phyloP scores from a whole-genome alignment of 495 filamentous ascomycete species.

The Penicillium flavigenum region DNA sequence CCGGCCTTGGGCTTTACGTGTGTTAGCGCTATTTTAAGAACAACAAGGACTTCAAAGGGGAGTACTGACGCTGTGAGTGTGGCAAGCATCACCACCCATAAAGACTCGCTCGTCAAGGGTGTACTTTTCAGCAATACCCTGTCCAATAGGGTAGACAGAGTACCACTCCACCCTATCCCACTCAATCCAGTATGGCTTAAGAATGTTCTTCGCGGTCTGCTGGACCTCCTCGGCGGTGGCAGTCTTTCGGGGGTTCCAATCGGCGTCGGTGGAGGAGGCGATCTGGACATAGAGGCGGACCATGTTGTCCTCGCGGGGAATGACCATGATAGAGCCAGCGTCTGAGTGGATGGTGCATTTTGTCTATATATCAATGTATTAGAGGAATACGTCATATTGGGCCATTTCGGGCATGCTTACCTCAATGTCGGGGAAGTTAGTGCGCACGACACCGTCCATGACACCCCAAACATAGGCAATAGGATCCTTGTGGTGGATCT shows the following conservation, averaged over 20 bases:
- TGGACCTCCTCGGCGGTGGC: slow-evolving; percentile 62
- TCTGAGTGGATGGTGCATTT: slow-evolving; percentile 79
- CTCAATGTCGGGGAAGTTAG: slow-evolving; percentile 83
- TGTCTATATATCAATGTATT: slow-evolving; percentile 57
- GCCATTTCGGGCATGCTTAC: slow-evolving; percentile 25
- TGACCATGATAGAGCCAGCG: slow-evolving; percentile 71
- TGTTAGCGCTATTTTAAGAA: slow-evolving; percentile 23
- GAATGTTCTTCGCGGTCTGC: slow-evolving; percentile 59
- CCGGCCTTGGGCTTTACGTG: slow-evolving; percentile 59
- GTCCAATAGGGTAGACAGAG: slow-evolving; percentile 63
- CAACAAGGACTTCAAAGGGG: slow-evolving; percentile 32
- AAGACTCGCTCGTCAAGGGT: slow-evolving; percentile 57
- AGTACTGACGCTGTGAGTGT: slow-evolving; percentile 55
- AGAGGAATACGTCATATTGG: slow-evolving; percentile 9
- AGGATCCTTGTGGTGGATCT: slow-evolving; percentile 62
- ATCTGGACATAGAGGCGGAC: slow-evolving; percentile 78
- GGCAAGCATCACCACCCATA: slow-evolving; percentile 63
- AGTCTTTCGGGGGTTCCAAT: slow-evolving; percentile 53
- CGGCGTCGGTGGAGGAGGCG: slow-evolving; percentile 58
- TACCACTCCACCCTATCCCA: slow-evolving; percentile 60
- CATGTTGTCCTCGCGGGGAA: slow-evolving; percentile 76
- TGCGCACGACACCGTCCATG: slow-evolving; percentile 77
- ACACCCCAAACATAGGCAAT: slow-evolving; percentile 76
- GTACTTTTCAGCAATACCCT: slow-evolving; percentile 62
- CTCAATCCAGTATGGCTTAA: slow-evolving; percentile 58